Evolutionary conservation across 164 flowering plant species (phyloP), one percentile per base, ranked within the genome.

Genomic region (Vitis riparia): DNA sequence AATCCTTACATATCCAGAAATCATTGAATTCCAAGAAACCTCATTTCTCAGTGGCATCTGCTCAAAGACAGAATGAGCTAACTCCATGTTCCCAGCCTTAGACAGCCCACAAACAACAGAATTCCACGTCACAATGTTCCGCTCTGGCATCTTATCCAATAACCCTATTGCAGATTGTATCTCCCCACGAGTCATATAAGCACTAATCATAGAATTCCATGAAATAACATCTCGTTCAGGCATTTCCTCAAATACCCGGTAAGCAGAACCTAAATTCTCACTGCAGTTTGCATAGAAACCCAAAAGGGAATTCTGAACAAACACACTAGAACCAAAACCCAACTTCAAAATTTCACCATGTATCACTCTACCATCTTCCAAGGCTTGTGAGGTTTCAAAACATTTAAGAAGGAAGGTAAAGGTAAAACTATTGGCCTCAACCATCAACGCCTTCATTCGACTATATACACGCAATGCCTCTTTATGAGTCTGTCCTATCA

Each of bases 121-220:
- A 80, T 82, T 82, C 83, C 85, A 80, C 2, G 86, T 70, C 53
- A 80, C 84, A 29, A 62, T 30, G 51, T 67, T 80, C 77, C 75
- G 81, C 71, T 77, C 82, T 0, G 79, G 69, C 85, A 84, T 80
- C 1, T 61, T 58, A 52, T 77, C 77, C 73, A 84, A 82, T 79
- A 84, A 76, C 16, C 53, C 19, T 11, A 79, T 55, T 0, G 85
- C 83, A 13, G 23, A 44, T 49, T 63, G 73, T 6, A 62, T 68
- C 77, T 73, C 71, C 1, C 85, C 85, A 57, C n/a, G 51, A n/a
- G 57, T 71, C 79, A 81, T 77, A 50, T 71, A 77, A 1, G 78
- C 79, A 63, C 79, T 62, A 55, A 84, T 74, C 83, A 82, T 78
- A 2, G 85, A 73, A 75, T 81, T 84, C 83, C 87, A 84, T 0